A percentile compares a stretch with the other conserved stretches of the same genome.
Conservation (phyloP, 768 basidiomycete genomes). For the Grammothele lineata region DNA sequence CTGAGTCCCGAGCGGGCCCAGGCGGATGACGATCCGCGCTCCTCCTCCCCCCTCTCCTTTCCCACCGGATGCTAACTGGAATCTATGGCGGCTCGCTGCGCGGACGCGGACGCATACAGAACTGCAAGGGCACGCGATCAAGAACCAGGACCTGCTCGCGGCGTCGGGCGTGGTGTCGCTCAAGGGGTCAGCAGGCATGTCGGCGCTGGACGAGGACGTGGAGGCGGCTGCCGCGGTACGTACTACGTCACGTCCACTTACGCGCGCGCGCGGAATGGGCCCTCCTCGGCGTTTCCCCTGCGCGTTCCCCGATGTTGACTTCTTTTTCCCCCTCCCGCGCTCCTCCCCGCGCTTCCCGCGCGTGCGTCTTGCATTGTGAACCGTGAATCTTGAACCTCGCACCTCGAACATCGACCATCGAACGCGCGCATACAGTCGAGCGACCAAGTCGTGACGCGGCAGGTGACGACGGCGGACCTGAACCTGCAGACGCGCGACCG, state of each 20-base stretch:
- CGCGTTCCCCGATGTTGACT: neutral
- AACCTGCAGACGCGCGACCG: slow-evolving; percentile 48
- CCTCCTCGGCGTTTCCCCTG: slow-evolving; percentile 14
- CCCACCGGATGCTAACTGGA: too few relatives aligned
- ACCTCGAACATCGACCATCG: too few relatives aligned
- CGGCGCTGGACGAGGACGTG: slow-evolving; percentile 87
- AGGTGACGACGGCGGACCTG: slow-evolving; percentile 34
- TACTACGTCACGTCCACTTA: too few relatives aligned
- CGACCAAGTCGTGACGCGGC: slow-evolving; percentile 25
- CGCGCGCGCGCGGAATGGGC: neutral
- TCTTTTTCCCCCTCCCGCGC: too few relatives aligned
- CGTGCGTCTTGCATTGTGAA: too few relatives aligned
- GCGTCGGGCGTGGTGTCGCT: slow-evolving; percentile 84
- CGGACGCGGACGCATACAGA: slow-evolving; percentile 50
- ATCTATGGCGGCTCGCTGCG: too few relatives aligned
- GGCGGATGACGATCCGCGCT: too few relatives aligned
- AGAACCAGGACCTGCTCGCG: slow-evolving; percentile 90
- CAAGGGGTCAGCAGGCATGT: slow-evolving; percentile 77
- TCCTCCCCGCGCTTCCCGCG: too few relatives aligned
- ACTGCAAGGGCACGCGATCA: slow-evolving; percentile 95
- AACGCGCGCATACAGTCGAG: slow-evolving; percentile 28
- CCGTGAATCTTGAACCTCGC: too few relatives aligned
- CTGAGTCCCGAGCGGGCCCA: too few relatives aligned
- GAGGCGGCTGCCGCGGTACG: slow-evolving; percentile 66
- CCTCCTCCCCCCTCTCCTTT: too few relatives aligned